phyloP scores from a whole-genome alignment of 2,329 filamentous ascomycete species.

The Apiospora hydei region DNA sequence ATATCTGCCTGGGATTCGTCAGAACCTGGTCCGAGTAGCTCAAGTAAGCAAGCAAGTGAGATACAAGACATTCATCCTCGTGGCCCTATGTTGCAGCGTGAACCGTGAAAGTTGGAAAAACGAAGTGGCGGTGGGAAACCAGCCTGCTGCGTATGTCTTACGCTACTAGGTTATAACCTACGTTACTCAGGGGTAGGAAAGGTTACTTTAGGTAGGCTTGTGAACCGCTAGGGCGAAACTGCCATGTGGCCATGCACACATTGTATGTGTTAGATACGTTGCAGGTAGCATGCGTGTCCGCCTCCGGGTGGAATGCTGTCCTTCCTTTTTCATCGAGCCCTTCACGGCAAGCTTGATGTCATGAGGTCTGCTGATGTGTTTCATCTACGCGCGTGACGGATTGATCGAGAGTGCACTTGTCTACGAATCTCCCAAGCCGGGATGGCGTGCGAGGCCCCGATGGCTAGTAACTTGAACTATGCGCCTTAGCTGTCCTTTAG shows the following conservation, averaged over 20 bases:
- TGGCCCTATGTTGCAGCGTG: not conserved
- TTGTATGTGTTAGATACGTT: not conserved
- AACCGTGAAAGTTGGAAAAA: not conserved
- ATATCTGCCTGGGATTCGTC: not conserved
- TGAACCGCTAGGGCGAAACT: constrained; percentile 5
- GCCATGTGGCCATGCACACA: constrained; percentile 10
- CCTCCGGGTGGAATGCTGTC: no score
- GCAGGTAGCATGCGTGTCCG: not conserved
- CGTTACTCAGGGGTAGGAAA: constrained; percentile 16
- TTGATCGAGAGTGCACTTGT: not conserved
- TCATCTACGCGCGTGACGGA: not conserved
- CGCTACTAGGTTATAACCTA: not conserved
- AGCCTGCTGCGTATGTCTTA: constrained; percentile 1
- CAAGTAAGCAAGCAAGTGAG: not conserved
- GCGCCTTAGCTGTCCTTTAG: not conserved
- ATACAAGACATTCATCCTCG: constrained; percentile 7
- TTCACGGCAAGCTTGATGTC: not conserved
- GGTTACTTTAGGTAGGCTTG: not conserved
- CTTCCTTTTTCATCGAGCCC: not conserved
- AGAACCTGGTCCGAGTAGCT: not conserved
- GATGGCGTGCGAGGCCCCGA: not conserved
- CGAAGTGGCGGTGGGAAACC: constrained; percentile 10
- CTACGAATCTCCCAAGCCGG: not conserved
- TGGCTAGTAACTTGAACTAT: not conserved
- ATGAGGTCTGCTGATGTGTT: constrained; percentile 7